Base-by-base conservation (phyloP, 2,329 filamentous ascomycete species). In the Venturia asperata region DNA sequence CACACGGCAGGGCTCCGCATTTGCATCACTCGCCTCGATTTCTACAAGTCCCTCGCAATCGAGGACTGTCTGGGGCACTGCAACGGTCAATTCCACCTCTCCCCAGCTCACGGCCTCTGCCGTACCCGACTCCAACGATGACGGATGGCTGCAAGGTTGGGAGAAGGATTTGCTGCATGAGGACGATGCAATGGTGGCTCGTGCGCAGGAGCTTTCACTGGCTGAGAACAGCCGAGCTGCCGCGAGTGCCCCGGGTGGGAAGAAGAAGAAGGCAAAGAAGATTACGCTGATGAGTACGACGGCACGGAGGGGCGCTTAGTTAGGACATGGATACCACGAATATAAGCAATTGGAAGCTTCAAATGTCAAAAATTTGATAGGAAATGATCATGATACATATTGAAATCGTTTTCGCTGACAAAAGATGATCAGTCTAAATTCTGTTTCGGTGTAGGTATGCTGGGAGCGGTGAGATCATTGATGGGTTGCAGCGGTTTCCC, bases 51-150 rank as follows among this genome's bases (percentile, higher is more conserved):
- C 92, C 0, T 87, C 85, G 7, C 85, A 86, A 0, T 80, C 84
- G 49, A 87, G 86, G 67, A 97, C 93, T 0, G 91, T 97, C 0
- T 97, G 93, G 93, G 93, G 93, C n/a, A 97, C 93, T 0, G 82
- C 84, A 3, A 85, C 83, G 0, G 78, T 96, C 2, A 72, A 79
- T 2, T 79, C 85, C 0, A 78, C 77, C 0, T 87, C 85, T 3
- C 85, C 87, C 1, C 82, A 83, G 13, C 71, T 85, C 37, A 76
- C 76, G 37, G 73, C 81, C 2, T 75, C 77, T 47, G 70, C 76
- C 64, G 71, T 27, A 6, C 24, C 56, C 3, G 41, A 75, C 7
- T 73, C 70, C 10, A 77, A 75, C 2, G 85, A 92, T 67, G 92
- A 97, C 73, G 93, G 92, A 0, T 97, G 92, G 92, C 79, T 93